Conservation (phyloP, 768 basidiomycete genomes). For the Plicaturopsis crispa region DNA sequence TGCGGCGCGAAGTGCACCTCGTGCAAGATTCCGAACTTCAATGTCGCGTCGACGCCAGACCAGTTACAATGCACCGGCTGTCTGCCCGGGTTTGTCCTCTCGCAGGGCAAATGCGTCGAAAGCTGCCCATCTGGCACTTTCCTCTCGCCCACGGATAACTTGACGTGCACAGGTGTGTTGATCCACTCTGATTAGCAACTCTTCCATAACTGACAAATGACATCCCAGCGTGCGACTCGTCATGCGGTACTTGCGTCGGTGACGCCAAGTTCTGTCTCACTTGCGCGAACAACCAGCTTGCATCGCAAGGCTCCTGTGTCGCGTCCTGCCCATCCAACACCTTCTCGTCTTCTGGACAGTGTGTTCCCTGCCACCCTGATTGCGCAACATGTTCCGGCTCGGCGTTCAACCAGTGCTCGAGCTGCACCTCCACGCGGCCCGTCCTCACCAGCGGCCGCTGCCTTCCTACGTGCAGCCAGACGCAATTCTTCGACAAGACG, state of each 20-base stretch:
- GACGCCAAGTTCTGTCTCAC: slow-evolving; percentile 66
- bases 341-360: slow-evolving; percentile 58
- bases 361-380: slow-evolving; percentile 77
- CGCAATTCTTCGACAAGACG: slow-evolving; percentile 64
- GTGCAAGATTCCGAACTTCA: slow-evolving; percentile 72
- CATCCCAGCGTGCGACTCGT: slow-evolving; percentile 55
- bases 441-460: slow-evolving; percentile 74
- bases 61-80: slow-evolving; percentile 73
- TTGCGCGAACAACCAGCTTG: slow-evolving; percentile 60
- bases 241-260: slow-evolving; percentile 67
- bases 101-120: slow-evolving; percentile 58
- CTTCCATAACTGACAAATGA: slow-evolving; percentile 1
- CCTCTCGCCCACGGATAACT: slow-evolving; percentile 59
- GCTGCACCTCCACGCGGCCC: slow-evolving; percentile 59
- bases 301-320: slow-evolving; percentile 68
- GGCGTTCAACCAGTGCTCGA: slow-evolving; percentile 72
- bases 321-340: slow-evolving; percentile 66
- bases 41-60: slow-evolving; percentile 51
- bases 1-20: slow-evolving; percentile 80
- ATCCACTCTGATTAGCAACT: not conserved
- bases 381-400: slow-evolving; percentile 78
- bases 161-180: slow-evolving; percentile 65
- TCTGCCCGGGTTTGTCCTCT: slow-evolving; percentile 68
- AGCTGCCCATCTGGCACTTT: slow-evolving; percentile 72
- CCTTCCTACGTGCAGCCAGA: slow-evolving; percentile 66